phyloP scores from a whole-genome alignment of 2,329 filamentous ascomycete genomes.

The Hypomyces perniciosus region DNA sequence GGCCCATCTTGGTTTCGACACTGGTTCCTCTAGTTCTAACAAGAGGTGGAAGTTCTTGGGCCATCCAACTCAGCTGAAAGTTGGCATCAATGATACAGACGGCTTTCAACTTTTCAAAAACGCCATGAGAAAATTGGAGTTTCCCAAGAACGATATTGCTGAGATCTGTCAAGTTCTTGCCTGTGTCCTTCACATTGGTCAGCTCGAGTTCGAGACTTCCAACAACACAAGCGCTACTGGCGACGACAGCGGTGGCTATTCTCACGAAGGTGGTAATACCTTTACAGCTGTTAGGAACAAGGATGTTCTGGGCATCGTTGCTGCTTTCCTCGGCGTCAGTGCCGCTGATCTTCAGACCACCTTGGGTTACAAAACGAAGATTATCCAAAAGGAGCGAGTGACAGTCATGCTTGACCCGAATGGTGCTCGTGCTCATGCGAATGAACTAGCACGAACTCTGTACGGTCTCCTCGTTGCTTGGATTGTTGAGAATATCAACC shows the following conservation, averaged over 20 bases:
- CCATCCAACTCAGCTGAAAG: constrained; percentile 92
- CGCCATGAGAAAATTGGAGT: constrained; percentile 87
- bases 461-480: constrained; percentile 93
- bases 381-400: constrained; percentile 91
- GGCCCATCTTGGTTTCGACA: constrained; percentile 65
- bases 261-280: constrained; percentile 84
- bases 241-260: constrained; percentile 93
- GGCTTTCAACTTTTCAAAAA: constrained; percentile 98
- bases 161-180: constrained; percentile 95
- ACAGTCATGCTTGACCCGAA: constrained; percentile 95
- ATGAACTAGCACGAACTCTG: constrained; percentile 86
- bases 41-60: constrained; percentile 95
- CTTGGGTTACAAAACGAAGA: constrained; percentile 93
- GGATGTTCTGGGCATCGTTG: constrained; percentile 77
- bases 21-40: constrained; percentile 46
- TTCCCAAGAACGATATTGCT: constrained; percentile 86
- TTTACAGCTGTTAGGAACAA: constrained; percentile 90
- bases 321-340: constrained; percentile 88
- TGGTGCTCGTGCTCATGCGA: constrained; percentile 84
- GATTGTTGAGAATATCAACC: constrained; percentile 88
- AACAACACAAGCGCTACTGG: constrained; percentile 71
- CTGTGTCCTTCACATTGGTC: constrained; percentile 91
- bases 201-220: constrained; percentile 85
- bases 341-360: constrained; percentile 78
- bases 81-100: constrained; percentile 91